phyloP scores from a whole-genome alignment of 164 flowering plant genomes.

The Amborella trichopoda region DNA sequence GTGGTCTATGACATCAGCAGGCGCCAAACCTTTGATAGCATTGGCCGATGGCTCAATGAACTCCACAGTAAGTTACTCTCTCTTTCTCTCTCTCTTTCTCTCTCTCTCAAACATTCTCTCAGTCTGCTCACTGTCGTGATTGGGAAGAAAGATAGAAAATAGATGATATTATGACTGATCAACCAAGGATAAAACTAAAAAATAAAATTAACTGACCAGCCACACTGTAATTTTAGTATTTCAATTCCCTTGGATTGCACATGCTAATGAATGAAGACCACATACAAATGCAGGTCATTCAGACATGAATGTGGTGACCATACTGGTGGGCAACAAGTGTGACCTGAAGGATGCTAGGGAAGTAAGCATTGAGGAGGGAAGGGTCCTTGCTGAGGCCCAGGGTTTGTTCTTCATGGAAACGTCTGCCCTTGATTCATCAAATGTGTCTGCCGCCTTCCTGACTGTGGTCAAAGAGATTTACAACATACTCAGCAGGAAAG shows the following conservation, averaged over 20 bases:
- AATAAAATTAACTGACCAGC: too few relatives aligned
- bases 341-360: constrained; percentile 68
- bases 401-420: constrained; percentile 71
- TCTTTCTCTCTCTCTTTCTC: neutral
- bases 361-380: constrained; percentile 54
- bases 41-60: constrained; percentile 68
- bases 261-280: too few relatives aligned
- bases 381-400: constrained; percentile 55
- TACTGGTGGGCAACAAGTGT: constrained; percentile 64
- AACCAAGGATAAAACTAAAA: neutral
- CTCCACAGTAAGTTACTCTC: constrained; percentile 39
- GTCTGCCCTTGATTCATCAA: constrained; percentile 67
- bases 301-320: constrained; percentile 74
- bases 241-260: too few relatives aligned
- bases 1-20: constrained; percentile 58
- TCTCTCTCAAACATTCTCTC: neutral
- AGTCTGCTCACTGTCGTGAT: neutral
- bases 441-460: constrained; percentile 53
- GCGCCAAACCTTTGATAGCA: constrained; percentile 58
- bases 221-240: neutral
- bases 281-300: constrained; percentile 89
- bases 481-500: constrained; percentile 56
- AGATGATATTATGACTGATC: constrained; percentile 1
- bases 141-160: neutral
- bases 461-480: constrained; percentile 63